Evolutionary conservation across 2,329 filamentous ascomycete genomes (phyloP), one percentile per base, ranked within the genome.

Genomic region (Penicillium freii): DNA sequence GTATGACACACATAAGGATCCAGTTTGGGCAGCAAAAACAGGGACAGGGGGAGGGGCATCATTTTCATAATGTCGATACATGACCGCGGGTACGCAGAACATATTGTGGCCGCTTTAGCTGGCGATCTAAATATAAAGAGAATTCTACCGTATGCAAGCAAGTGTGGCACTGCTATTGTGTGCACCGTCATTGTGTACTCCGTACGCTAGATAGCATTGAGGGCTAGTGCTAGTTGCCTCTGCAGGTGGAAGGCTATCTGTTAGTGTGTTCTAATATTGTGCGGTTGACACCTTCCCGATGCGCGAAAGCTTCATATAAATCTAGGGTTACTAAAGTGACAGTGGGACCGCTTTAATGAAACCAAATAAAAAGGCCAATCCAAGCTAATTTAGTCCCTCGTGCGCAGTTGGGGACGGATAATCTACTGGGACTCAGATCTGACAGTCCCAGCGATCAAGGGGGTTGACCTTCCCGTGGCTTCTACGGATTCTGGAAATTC

Each of bases 361-460:
- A 52, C 44, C 36, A 38, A 51, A 23, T 31, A 4, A n/a, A n/a
- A 19, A 4, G 31, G 21, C 19, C 27, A 19, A 19, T 40, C 23
- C 34, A 31, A 36, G 21, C 34, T 56, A 44, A 44, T 15, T 43
- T 38, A 55, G 19, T 3, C 29, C 52, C 53, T 56, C 53, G 53
- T 56, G 51, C 5, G 11, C 21, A 34, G 6, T 27, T 38, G 25
- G 31, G 39, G 13, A 38, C 17, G 25, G 31, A 34, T 44, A 44
- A 50, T 33, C 51, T 29, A 38, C 33, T 54, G 23, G 19, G 27
- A 45, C 25, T 45, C 33, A 47, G 54, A 56, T 56, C 54, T 56
- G 49, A 53, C 54, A 56, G 36, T 56, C 23, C 49, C 42, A 56
- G 36, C 54, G 48, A 56, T 56, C 49, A 52, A 56, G 48, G 54